Base-by-base conservation (phyloP, 2,329 filamentous ascomycete species). In the Leptoxyphium fumago region DNA sequence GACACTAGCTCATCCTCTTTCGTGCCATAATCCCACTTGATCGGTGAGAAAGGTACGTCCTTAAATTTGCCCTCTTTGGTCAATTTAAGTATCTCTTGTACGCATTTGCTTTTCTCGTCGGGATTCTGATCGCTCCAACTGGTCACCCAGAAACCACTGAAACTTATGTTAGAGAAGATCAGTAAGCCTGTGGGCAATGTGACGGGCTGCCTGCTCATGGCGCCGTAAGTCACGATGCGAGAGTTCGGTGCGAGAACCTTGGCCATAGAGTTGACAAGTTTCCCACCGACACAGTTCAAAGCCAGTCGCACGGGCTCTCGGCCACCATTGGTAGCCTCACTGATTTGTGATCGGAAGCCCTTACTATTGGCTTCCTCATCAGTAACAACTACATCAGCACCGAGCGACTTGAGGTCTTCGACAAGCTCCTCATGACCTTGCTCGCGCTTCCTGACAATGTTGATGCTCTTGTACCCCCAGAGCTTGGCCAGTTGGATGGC, bases 71-170 rank as follows among this genome's bases (percentile, higher is more conserved):
- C 85, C 42, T 75, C 66, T 13, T 84, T 70, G 21, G 81, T 84
- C 60, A 94, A 63, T 36, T 79, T 74, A 48, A 98, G 66, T 30
- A 98, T 80, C 64, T 94, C 84, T 18, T 82, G 74, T n/a, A 96
- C 79, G 39, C 86, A 94, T 57, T 73, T 74, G 59, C 76, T 75
- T 68, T 93, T 93, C 47, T 81, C 78, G 5, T 72, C 70, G 0
- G 79, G 75, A 54, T 95, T 73, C 49, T 72, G 67, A 59, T 88
- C 80, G 40, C 83, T 85, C 89, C 91, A 96, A 47, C 74, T 78
- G 58, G 83, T 91, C 18, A 96, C 78, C 91, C 91, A 98, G 64
- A 96, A 98, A 4, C 91, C 93, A 48, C 84, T 75, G 58, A 95
- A 94, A 42, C 77, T 73, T 43, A 96, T 72, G 54, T 96, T 79